Evolutionary conservation across 208 protist genomes (phyloP), one percentile per base, ranked within the genome.

Genomic region (Hexamita inflata): DNA sequence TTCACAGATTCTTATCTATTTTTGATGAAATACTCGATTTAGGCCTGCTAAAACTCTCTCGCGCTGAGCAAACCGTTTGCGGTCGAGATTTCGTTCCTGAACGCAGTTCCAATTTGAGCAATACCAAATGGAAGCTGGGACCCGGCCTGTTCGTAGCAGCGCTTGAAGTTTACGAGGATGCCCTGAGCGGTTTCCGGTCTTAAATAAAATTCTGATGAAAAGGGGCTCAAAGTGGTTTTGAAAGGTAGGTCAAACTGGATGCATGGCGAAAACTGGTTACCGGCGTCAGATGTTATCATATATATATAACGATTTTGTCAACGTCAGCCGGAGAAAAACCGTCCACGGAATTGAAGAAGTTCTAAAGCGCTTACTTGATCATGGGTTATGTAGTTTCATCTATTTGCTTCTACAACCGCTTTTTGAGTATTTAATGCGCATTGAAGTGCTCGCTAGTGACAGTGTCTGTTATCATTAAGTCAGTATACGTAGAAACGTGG

Each of bases 211-310:
- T 35, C 30, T n/a, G 34, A 9, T 0, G 45, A 19, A 28, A 29
- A 49, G 26, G 76, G 83, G 30, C 85, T 85, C 77, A 99, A 98
- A 45, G 82, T 83, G 1, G 94, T 97, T 29, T 82, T 76, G 83
- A 99, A 99, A 96, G 99, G 99, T 28, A 99, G 86, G 85, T 99
- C 99, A 86, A 98, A 98, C 41, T 90, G 90, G 75, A 93, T 90
- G 58, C 96, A 90, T 15, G 93, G 89, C 29, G 89, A 90, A 35
- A 99, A 82, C 24, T 84, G 74, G 81, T 98, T 98, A 38, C 91
- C 91, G 11, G 24, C 4, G 41, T 90, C 90, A 13, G 92, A 91
- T 68, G 88, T 88, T 60, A 97, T 88, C 81, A 68, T 77, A 90
- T 88, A 74, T 90, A 86, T 35, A 65, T 77, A 42, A 97, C 75